These are phyloP conservation scores for Auriculariales sp. DNA, from an alignment of 768 basidiomycete genomes.

Conservation along the genomic window DNA sequence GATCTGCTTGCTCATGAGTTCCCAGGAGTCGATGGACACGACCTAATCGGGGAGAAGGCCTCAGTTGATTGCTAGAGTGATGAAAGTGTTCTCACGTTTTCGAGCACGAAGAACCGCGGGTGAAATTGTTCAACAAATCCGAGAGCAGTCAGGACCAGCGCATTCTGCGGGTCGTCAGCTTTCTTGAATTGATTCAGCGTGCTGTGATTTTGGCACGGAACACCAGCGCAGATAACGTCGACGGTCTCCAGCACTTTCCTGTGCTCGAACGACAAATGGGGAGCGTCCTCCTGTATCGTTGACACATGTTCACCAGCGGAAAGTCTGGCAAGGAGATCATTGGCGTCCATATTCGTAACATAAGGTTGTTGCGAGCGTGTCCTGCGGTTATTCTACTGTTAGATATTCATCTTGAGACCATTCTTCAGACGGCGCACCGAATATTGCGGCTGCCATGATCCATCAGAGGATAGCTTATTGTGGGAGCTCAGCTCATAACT, in stretches of 20 bases:
- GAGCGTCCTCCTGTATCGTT: background rate
- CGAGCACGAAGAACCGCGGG: conserved; percentile 30
- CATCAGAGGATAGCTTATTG: no score
- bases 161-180: conserved; percentile 3
- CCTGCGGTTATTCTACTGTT: background rate
- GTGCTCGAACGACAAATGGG: background rate
- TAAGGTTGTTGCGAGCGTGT: background rate
- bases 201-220: background rate
- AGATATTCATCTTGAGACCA: background rate
- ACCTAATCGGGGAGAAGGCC: background rate
- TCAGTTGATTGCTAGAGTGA: background rate
- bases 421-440: background rate
- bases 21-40: conserved; percentile 23
- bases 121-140: conserved; percentile 34
- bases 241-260: background rate
- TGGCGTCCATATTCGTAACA: background rate
- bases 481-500: no score
- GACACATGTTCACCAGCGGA: background rate
- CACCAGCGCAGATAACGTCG: background rate
- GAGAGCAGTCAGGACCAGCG: conserved; percentile 34
- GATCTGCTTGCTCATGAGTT: conserved; percentile 26
- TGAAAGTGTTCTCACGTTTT: conserved; percentile 33
- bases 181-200: background rate
- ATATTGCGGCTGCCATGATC: no score
- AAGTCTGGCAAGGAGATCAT: background rate